phyloP scores from a whole-genome alignment of 495 filamentous ascomycete species.

The Stereocaulon alpinum region DNA sequence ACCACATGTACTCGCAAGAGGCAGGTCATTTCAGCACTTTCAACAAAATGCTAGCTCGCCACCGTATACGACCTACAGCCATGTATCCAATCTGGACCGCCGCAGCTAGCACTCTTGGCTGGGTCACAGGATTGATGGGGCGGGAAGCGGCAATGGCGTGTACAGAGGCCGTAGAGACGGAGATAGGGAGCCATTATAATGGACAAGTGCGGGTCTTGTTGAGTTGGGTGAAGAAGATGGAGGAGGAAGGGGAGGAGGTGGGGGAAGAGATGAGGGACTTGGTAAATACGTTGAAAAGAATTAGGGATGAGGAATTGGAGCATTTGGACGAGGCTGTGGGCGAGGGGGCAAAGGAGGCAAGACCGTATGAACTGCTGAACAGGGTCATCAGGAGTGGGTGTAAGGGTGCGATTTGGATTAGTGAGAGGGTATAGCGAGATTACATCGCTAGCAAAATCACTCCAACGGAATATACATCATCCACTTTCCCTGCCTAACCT shows the following conservation, averaged over 20 bases:
- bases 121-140: slow-evolving; percentile 82
- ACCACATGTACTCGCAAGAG: slow-evolving; percentile 98
- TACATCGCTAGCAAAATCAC: not conserved
- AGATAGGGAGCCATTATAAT: slow-evolving; percentile 95
- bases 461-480: slow-evolving; percentile 6
- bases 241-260: slow-evolving; percentile 57
- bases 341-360: slow-evolving; percentile 79
- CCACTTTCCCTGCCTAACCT: slow-evolving; percentile 60
- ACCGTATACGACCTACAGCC: slow-evolving; percentile 85
- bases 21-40: slow-evolving; percentile 76
- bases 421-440: slow-evolving; percentile 56
- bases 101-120: slow-evolving; percentile 74
- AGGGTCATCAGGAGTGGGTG: slow-evolving; percentile 81
- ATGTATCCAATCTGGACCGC: slow-evolving; percentile 90
- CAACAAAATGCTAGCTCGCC: slow-evolving; percentile 71
- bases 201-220: slow-evolving; percentile 73
- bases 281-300: slow-evolving; percentile 62
- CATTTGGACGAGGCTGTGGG: slow-evolving; percentile 92
- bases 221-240: slow-evolving; percentile 61
- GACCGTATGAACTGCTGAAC: slow-evolving; percentile 82
- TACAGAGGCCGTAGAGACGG: slow-evolving; percentile 96
- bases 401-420: slow-evolving; percentile 85
- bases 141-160: slow-evolving; percentile 97
- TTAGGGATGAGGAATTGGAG: slow-evolving; percentile 93
- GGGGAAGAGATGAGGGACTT: slow-evolving; percentile 69